phyloP scores from a whole-genome alignment of 2,329 filamentous ascomycete species.

The Phaeosphaeria sp. region DNA sequence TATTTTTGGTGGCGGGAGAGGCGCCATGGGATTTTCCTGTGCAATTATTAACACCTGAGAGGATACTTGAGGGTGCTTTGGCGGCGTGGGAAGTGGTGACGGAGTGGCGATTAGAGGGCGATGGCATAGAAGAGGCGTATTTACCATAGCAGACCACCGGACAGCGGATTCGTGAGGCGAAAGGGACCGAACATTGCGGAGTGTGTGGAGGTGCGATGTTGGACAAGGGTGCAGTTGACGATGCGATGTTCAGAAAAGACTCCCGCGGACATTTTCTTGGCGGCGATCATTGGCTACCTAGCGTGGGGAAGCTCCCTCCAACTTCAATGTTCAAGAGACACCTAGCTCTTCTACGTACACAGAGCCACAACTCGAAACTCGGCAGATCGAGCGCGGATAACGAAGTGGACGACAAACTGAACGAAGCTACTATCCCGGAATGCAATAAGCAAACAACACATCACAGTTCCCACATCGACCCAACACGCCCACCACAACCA shows the following conservation, averaged over 20 bases:
- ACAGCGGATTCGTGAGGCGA: slow-evolving; percentile 48
- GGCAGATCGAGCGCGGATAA: too few species aligned
- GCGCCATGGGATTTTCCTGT: slow-evolving; percentile 95
- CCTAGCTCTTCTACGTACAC: too few species aligned
- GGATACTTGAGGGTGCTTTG: neutral
- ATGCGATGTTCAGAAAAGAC: slow-evolving; percentile 34
- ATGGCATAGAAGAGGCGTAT: neutral
- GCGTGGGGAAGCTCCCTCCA: slow-evolving; percentile 33
- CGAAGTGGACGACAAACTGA: too few species aligned
- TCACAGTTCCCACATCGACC: too few species aligned
- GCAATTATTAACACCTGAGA: neutral
- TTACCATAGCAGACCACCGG: slow-evolving; percentile 49
- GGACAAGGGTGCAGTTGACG: slow-evolving; percentile 15
- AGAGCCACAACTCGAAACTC: too few species aligned
- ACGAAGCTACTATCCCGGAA: neutral
- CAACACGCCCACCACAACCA: slow-evolving; percentile 21
- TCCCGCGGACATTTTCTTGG: slow-evolving; percentile 42
- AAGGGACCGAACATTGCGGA: slow-evolving; percentile 50
- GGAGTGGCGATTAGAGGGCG: neutral
- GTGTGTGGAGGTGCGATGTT: slow-evolving; percentile 19
- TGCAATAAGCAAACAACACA: neutral
- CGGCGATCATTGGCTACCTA: slow-evolving; percentile 30
- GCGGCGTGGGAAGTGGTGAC: neutral
- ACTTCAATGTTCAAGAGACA: too few species aligned
- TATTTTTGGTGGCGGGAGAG: slow-evolving; percentile 73